Evolutionary conservation across 768 basidiomycete genomes (phyloP), one percentile per base, ranked within the genome.

Genomic region (Sistotremastrum suecicum): DNA sequence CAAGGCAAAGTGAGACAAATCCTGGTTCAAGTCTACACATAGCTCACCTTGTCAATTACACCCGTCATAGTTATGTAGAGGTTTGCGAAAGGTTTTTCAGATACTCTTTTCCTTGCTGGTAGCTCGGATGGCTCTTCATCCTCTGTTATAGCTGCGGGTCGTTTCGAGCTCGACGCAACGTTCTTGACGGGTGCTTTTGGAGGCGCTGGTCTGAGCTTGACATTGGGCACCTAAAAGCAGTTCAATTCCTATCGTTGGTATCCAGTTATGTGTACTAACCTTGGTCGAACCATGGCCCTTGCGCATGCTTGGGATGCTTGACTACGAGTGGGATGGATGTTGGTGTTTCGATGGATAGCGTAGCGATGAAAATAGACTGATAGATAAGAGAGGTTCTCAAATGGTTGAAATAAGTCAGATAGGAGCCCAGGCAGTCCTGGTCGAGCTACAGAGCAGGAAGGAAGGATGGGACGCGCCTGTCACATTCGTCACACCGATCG

Each of bases 171-270:
- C 58, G 56, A 47, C 56, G 55, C 50, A 48, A 56, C 50, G 41
- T 10, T 29, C 20, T 33, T 44, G 9, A 20, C 20, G 62, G 53
- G 41, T 63, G 56, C 39, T 54, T 59, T 49, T 34, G 60, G 60
- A 46, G 67, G 69, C 8, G 75, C 76, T 3, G 84, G 84, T 12
- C 85, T 76, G 49, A 88, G 72, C 51, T 80, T 85, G 50, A 87
- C 85, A 66, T 81, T 82, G 2, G 85, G 84, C 10, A 88, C 83
- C 84, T 87, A 34, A 31, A 47, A 9, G 31, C 20, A 30, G 34
- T 3, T 31, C 11, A 5, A 43, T 28, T 5, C 9, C 28, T 7
- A 9, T 20, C 7, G 9, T 7, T 10, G 33, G n/a, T 30, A 3
- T 5, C n/a, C 4, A 29, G 37, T 34, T 10, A 9, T 30, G 8